Percentiles rank a stretch among this genome's conserved stretches.
phyloP scores from a whole-genome alignment of 169 alveolate species.

The Blepharisma undulans region DNA sequence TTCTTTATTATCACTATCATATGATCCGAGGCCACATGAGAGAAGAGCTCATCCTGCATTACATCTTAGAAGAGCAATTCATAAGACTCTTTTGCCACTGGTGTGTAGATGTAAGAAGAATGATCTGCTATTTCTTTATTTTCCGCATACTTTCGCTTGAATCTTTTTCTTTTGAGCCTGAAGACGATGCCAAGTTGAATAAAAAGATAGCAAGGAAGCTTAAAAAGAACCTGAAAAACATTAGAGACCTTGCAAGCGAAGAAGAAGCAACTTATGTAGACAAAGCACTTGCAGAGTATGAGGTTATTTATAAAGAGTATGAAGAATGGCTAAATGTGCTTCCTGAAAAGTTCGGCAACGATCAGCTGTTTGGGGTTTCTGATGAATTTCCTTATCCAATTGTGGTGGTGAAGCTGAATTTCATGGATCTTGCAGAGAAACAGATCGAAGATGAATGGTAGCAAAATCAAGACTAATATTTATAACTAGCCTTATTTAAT shows the following conservation, averaged over 20 bases:
- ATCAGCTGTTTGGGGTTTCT: not conserved
- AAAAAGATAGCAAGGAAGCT: not conserved
- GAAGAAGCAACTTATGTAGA: not conserved
- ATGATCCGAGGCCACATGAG: constrained; percentile 51
- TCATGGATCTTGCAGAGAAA: constrained; percentile 3
- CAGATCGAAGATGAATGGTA: constrained; percentile 27
- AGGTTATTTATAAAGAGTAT: not conserved
- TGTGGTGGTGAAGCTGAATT: not conserved
- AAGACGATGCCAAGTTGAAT: not conserved
- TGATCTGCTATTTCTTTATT: constrained; percentile 42
- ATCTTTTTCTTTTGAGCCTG: constrained; percentile 14
- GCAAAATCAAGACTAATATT: not conserved
- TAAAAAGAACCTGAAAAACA: not conserved
- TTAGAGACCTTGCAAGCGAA: not conserved
- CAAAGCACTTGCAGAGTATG: not conserved
- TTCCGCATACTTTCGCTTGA: constrained; percentile 31
- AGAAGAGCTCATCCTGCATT: constrained; percentile 22
- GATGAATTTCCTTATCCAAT: constrained; percentile 21
- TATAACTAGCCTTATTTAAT: not conserved
- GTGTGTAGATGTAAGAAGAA: constrained; percentile 52
- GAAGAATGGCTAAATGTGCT: not conserved
- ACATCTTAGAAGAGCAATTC: constrained; percentile 34
- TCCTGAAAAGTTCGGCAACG: not conserved
- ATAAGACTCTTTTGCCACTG: constrained; percentile 55
- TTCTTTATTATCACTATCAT: constrained; percentile 53